These are phyloP conservation scores for Tremella yokohamensis DNA, from an alignment of 768 basidiomycete genomes.

Conservation along the genomic window DNA sequence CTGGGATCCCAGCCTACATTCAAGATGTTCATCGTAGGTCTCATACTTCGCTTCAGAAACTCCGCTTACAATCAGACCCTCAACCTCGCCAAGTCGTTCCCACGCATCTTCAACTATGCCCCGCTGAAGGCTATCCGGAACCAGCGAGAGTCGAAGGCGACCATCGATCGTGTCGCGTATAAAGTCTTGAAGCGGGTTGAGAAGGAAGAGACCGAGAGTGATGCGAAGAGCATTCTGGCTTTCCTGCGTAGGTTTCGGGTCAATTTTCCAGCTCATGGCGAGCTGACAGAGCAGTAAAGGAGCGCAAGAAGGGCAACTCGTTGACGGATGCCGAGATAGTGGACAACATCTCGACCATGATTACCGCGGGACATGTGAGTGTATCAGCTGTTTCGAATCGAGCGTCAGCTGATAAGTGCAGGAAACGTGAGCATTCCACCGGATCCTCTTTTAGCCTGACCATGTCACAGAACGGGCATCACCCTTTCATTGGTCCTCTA, in stretches of 20 bases:
- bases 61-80: neutral
- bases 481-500: neutral
- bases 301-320: neutral
- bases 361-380: constrained; percentile 1
- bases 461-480: neutral
- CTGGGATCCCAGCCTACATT: neutral
- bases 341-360: constrained; percentile 3
- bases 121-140: constrained; percentile 2
- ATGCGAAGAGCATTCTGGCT: constrained; percentile 1
- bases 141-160: neutral
- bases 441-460: neutral
- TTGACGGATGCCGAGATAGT: neutral
- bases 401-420: neutral
- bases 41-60: neutral
- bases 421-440: too few species aligned
- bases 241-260: neutral
- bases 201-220: neutral
- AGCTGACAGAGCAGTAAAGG: neutral
- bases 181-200: neutral
- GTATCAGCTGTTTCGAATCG: neutral
- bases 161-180: neutral
- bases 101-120: neutral
- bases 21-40: neutral
- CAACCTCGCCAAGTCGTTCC: constrained; percentile 4
- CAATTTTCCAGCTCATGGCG: too few species aligned